Percentiles rank a stretch among this genome's conserved stretches.
Evolutionary conservation across 495 filamentous ascomycete species (phyloP).

Genomic region (Talaromyces borbonicus): DNA sequence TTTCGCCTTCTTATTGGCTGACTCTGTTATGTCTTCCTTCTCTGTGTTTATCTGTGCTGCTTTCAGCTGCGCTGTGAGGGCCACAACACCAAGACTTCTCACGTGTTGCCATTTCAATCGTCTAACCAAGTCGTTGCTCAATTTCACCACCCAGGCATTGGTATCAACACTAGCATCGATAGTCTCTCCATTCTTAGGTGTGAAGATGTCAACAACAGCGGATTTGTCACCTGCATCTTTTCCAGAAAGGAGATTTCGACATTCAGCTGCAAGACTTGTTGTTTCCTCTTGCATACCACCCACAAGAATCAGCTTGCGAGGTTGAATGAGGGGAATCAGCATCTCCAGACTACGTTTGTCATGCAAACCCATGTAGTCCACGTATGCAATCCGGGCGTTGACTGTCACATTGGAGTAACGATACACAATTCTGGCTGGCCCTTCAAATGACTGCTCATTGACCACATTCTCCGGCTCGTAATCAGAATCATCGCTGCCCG

Average conservation of each 20-base stretch:
- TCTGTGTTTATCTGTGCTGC: constrained; percentile 18
- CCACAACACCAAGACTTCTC: constrained; percentile 77
- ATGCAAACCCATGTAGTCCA: constrained; percentile 88
- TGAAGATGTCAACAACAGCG: constrained; percentile 54
- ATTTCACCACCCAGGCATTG: constrained; percentile 90
- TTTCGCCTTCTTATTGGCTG: constrained; percentile 58
- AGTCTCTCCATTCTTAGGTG: constrained; percentile 56
- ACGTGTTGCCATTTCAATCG: constrained; percentile 92
- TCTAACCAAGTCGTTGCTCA: constrained; percentile 72
- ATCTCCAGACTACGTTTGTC: constrained; percentile 88
- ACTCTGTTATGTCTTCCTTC: constrained; percentile 31
- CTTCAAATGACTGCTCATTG: constrained; percentile 42
- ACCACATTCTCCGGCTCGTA: constrained; percentile 37
- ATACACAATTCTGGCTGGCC: constrained; percentile 66
- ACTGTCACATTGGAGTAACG: constrained; percentile 50
- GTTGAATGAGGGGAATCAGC: constrained; percentile 89
- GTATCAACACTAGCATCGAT: constrained; percentile 94
- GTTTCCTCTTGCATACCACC: constrained; percentile 74
- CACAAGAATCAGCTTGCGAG: constrained; percentile 84
- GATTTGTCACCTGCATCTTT: constrained; percentile 31
- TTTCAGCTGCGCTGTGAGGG: constrained; percentile 60
- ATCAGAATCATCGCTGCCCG: constrained; percentile 34
- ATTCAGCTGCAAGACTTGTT: constrained; percentile 63
- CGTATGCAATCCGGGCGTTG: constrained; percentile 66
- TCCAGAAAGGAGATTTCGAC: constrained; percentile 58